Base-by-base conservation (phyloP, 2,329 filamentous ascomycete genomes). In the Erysiphe neolycopersici region DNA sequence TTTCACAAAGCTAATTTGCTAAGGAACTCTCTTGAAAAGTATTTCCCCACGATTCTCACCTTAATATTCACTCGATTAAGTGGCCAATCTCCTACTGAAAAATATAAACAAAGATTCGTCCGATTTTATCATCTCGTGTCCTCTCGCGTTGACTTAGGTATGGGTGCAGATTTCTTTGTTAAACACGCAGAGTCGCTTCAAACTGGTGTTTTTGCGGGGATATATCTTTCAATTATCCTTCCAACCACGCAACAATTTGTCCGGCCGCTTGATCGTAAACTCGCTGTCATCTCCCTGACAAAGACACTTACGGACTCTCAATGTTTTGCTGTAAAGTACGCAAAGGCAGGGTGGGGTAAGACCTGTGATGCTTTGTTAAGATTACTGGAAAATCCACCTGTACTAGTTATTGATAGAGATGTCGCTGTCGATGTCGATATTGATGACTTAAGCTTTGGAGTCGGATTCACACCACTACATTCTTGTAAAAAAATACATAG, bases 71-170 rank as follows among this genome's bases (percentile, higher is more conserved):
- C 74, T 14, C 67, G 76, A 33, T 62, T 81, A 12, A 53, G 46
- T 67, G 64, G 64, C 77, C 64, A 61, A 32, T 64, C 68, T 5
- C 35, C 32, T 6, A 65, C 85, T 0, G 87, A 95, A 53, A 79
- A 74, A 40, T 79, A 92, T 60, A 79, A 84, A 53, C 64, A 82
- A 44, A 78, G 84, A 43, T 94, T 98, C 58, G 79, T 85, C 44
- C 78, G 84, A 31, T 91, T 98, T 65, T 98, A 91, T 59, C 87
- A 98, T 60, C 75, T 94, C 49, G 71, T 95, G 44, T 82, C 81
- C 29, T 81, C 84, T n/a, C 52, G 51, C 29, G 48, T 73, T 36
- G 58, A 79, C 49, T 72, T 73, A 50, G 83, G 84, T n/a, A 73
- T 89, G 46, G 89, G 87, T 41, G 72, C 84, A 8, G 89, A 98